These are phyloP conservation scores for Ceratobasidium sp. DNA, from an alignment of 1,284 basidiomycete genomes.

Conservation along the genomic window DNA sequence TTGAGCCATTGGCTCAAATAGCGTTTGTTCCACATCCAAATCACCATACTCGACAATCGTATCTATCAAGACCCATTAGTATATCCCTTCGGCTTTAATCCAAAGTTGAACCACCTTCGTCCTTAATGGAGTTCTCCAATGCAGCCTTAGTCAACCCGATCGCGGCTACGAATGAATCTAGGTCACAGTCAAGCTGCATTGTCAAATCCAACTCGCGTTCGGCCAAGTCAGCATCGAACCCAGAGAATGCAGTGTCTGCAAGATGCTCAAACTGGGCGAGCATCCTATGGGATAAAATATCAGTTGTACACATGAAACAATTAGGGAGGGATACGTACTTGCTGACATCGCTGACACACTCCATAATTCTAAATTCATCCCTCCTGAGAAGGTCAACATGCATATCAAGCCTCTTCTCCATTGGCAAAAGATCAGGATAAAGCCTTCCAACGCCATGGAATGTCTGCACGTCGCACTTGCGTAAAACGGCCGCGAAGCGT, in stretches of 20 bases:
- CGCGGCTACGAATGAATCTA: conserved; percentile 91
- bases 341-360: conserved; percentile 86
- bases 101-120: conserved; percentile 65
- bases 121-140: conserved; percentile 72
- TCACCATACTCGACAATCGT: conserved; percentile 74
- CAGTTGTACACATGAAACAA: not conserved
- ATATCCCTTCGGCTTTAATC: conserved; percentile 33
- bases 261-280: conserved; percentile 91
- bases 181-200: conserved; percentile 81
- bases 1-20: conserved; percentile 82
- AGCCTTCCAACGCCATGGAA: conserved; percentile 87
- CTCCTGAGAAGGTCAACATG: conserved; percentile 84
- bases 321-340: conserved; percentile 65
- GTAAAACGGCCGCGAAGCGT: conserved; percentile 83
- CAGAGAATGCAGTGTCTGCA: conserved; percentile 81
- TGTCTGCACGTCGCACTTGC: conserved; percentile 78
- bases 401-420: conserved; percentile 91
- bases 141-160: conserved; percentile 87
- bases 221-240: conserved; percentile 82
- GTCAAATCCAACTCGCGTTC: conserved; percentile 89
- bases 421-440: conserved; percentile 81
- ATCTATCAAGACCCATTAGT: conserved; percentile 56
- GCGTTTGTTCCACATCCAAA: conserved; percentile 70
- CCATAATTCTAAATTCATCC: conserved; percentile 91
- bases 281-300: conserved; percentile 60